These are phyloP conservation scores for Aurantiochytrium sp. DNA, from an alignment of 108 stramenopile genomes.

Conservation along the genomic window DNA sequence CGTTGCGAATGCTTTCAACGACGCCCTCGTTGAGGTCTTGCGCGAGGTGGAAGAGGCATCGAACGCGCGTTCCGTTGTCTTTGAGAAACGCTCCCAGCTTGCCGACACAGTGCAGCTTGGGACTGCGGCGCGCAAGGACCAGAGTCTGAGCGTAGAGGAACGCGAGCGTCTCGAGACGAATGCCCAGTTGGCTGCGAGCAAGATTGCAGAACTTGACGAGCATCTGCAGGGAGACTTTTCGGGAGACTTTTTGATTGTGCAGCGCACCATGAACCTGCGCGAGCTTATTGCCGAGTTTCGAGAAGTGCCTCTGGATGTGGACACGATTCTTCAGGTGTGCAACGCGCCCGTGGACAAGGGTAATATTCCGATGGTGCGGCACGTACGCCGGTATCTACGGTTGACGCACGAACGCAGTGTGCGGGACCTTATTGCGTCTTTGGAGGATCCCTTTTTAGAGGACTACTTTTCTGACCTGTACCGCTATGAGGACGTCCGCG, in stretches of 20 bases:
- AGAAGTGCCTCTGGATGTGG: neutral
- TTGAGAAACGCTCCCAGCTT: neutral
- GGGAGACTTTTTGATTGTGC: neutral
- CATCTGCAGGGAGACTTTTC: neutral
- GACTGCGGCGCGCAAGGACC: neutral
- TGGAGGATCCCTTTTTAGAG: constrained; percentile 52
- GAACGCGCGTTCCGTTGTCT: too few species aligned
- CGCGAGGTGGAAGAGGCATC: neutral
- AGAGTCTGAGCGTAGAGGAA: neutral
- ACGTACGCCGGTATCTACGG: neutral
- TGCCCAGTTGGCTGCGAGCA: neutral
- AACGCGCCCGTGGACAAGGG: neutral
- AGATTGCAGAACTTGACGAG: neutral
- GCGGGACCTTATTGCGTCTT: constrained; percentile 17
- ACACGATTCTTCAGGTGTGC: neutral
- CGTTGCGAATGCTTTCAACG: neutral
- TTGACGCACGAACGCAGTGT: neutral
- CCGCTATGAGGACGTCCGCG: neutral
- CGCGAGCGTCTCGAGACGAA: neutral
- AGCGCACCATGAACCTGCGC: neutral
- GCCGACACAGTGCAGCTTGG: neutral
- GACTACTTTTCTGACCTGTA: neutral
- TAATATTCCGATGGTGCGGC: too few species aligned
- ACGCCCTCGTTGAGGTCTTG: neutral
- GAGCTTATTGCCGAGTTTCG: neutral